These are phyloP conservation scores for Larix kaempferi DNA, from an alignment of 75 land plant species.

Conservation along the genomic window DNA sequence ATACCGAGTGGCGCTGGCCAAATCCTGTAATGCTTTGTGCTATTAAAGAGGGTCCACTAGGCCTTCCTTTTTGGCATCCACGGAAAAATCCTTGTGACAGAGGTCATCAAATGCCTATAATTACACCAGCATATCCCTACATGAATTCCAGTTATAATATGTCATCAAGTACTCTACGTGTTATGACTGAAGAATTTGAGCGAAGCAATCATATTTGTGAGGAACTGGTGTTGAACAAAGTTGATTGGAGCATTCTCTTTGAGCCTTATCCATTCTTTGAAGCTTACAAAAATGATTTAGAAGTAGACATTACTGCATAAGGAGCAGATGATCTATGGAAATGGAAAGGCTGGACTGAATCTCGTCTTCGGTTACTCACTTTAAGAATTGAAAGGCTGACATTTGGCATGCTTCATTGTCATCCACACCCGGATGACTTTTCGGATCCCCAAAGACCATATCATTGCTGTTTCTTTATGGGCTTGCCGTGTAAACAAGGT, in stretches of 20 bases:
- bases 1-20: slow-evolving; percentile 96
- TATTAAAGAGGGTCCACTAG: slow-evolving; percentile 79
- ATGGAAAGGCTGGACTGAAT: slow-evolving; percentile 99
- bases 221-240: slow-evolving; percentile 68
- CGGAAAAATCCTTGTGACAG: slow-evolving; percentile 75
- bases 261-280: slow-evolving; percentile 87
- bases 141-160: slow-evolving; percentile 99
- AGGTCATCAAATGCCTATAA: slow-evolving; percentile 88
- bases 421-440: slow-evolving; percentile 86
- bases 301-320: slow-evolving; percentile 76
- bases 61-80: slow-evolving; percentile 93
- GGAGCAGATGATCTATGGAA: slow-evolving; percentile 72
- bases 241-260: slow-evolving; percentile 69
- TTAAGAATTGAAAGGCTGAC: slow-evolving; percentile 86
- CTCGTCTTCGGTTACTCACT: slow-evolving; percentile 80
- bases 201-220: slow-evolving; percentile 83
- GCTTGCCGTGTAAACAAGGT: slow-evolving; percentile 79
- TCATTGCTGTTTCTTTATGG: slow-evolving; percentile 80
- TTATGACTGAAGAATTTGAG: slow-evolving; percentile 88
- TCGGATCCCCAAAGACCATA: slow-evolving; percentile 56
- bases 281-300: slow-evolving; percentile 83
- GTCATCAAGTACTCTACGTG: slow-evolving; percentile 81
- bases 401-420: slow-evolving; percentile 86
- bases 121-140: slow-evolving; percentile 97
- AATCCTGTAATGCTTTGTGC: slow-evolving; percentile 96